These are phyloP conservation scores for Seiridium cupressi DNA, from an alignment of 2,329 filamentous ascomycete genomes.

Conservation along the genomic window DNA sequence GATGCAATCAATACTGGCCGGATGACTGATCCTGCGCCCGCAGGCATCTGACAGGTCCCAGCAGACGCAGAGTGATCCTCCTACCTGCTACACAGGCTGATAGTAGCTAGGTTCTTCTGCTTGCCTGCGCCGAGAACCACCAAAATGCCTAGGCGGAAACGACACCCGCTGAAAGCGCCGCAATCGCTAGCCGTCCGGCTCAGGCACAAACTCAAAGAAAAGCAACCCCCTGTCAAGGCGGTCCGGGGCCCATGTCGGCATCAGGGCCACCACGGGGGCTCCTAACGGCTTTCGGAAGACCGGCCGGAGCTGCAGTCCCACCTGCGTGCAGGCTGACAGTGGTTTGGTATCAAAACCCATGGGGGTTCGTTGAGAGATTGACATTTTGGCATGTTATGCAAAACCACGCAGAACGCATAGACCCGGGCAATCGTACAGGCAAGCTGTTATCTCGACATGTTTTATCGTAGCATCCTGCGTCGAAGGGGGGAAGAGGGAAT, in stretches of 20 bases:
- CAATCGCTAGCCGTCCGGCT: not conserved
- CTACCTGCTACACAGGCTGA: too few relatives aligned
- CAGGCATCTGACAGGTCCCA: too few relatives aligned
- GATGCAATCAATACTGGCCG: too few relatives aligned
- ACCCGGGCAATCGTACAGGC: not conserved
- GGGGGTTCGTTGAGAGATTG: not conserved
- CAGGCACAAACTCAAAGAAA: not conserved
- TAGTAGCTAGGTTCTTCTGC: too few relatives aligned
- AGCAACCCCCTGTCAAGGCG: not conserved
- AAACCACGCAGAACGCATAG: not conserved
- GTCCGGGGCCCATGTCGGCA: not conserved
- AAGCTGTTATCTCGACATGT: not conserved
- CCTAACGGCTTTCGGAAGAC: not conserved
- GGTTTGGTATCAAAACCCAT: not conserved
- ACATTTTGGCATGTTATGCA: not conserved
- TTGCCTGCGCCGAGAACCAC: not conserved
- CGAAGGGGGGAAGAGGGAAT: not conserved
- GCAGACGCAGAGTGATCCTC: too few relatives aligned
- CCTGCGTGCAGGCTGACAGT: not conserved
- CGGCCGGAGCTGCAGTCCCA: not conserved
- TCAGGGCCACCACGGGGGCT: not conserved
- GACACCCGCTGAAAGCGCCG: not conserved
- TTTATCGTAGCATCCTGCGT: conserved; percentile 2
- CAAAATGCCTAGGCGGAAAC: not conserved
- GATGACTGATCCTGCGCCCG: too few relatives aligned